Evolutionary conservation across 805 yeast species (phyloP).

Genomic region (Scheffersomyces stipitis): DNA sequence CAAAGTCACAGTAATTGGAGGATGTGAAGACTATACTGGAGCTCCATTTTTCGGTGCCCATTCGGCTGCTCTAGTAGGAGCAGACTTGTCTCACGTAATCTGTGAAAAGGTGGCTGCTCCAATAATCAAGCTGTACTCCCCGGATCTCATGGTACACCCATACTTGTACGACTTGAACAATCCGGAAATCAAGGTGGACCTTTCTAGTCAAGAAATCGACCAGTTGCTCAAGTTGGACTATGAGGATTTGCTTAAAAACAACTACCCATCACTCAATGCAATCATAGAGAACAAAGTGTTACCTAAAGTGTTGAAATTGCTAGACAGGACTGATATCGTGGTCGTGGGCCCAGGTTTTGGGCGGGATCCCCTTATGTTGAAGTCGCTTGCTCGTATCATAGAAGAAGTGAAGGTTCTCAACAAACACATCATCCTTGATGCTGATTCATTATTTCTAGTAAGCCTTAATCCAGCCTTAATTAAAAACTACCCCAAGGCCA

Average conservation of each 20-base stretch:
- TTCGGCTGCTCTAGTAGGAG: slow-evolving; percentile 81
- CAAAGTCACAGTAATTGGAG: slow-evolving; percentile 83
- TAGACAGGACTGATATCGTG: slow-evolving; percentile 73
- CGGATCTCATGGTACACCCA: slow-evolving; percentile 96
- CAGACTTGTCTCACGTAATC: slow-evolving; percentile 86
- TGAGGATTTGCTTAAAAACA: slow-evolving; percentile 21
- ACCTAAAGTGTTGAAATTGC: slow-evolving; percentile 53
- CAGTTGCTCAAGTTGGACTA: slow-evolving; percentile 12
- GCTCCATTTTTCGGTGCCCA: slow-evolving; percentile 92
- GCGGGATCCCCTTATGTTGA: slow-evolving; percentile 67
- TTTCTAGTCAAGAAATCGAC: slow-evolving; percentile 19
- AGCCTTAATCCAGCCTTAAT: slow-evolving; percentile 57
- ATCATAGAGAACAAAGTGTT: slow-evolving; percentile 47
- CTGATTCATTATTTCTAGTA: slow-evolving; percentile 78
- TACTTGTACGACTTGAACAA: slow-evolving; percentile 57
- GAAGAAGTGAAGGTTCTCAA: slow-evolving; percentile 53
- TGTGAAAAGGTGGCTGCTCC: slow-evolving; percentile 79
- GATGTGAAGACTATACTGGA: slow-evolving; percentile 94
- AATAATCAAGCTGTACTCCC: slow-evolving; percentile 83
- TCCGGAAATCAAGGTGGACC: slow-evolving; percentile 20
- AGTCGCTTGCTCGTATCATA: slow-evolving; percentile 57
- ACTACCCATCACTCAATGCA: slow-evolving; percentile 21
- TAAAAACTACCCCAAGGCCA: slow-evolving; percentile 55
- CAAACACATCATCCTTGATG: slow-evolving; percentile 81
- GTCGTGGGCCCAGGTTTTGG: slow-evolving; percentile 96